A percentile compares a stretch with the other conserved stretches of the same genome.
These are phyloP conservation scores for Nitzschia sp. DNA, from an alignment of 108 stramenopile species.

Conservation along the genomic window DNA sequence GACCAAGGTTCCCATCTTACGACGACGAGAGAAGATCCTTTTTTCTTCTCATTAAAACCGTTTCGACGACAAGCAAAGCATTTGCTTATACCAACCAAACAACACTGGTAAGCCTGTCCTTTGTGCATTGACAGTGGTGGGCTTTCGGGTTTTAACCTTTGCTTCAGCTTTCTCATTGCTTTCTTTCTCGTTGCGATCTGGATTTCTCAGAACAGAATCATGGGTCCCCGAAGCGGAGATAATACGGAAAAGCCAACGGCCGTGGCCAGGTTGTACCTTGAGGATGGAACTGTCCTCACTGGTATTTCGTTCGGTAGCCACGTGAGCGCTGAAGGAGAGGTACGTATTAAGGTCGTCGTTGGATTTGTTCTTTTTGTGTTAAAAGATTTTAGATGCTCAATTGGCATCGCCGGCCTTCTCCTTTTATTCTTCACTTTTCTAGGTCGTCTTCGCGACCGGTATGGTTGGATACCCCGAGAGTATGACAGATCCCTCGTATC, in stretches of 20 bases:
- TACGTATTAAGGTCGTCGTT: conserved; percentile 30
- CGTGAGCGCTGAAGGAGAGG: conserved; percentile 83
- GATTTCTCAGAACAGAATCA: neutral
- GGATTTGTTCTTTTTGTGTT: neutral
- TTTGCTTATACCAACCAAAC: neutral
- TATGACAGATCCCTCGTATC: conserved; percentile 98
- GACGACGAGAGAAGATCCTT: neutral
- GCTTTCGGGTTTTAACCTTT: too few species aligned
- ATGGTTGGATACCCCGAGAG: conserved; percentile 99
- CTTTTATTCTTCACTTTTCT: conserved; percentile 10
- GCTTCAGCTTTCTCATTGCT: neutral
- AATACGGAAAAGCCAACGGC: conserved; percentile 69
- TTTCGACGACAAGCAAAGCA: neutral
- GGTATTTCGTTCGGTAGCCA: conserved; percentile 81
- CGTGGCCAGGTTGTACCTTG: conserved; percentile 76
- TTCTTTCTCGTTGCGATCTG: neutral
- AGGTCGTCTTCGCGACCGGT: conserved; percentile 99
- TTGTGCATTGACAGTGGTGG: too few species aligned
- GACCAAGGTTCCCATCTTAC: neutral
- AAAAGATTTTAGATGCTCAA: neutral
- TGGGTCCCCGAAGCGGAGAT: conserved; percentile 67
- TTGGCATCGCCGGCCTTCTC: neutral
- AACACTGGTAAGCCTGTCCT: neutral
- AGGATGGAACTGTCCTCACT: conserved; percentile 77
- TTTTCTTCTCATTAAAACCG: neutral